Evolutionary conservation across 2,329 filamentous ascomycete genomes (phyloP).

Genomic region (Diaporthe citrichinensis): DNA sequence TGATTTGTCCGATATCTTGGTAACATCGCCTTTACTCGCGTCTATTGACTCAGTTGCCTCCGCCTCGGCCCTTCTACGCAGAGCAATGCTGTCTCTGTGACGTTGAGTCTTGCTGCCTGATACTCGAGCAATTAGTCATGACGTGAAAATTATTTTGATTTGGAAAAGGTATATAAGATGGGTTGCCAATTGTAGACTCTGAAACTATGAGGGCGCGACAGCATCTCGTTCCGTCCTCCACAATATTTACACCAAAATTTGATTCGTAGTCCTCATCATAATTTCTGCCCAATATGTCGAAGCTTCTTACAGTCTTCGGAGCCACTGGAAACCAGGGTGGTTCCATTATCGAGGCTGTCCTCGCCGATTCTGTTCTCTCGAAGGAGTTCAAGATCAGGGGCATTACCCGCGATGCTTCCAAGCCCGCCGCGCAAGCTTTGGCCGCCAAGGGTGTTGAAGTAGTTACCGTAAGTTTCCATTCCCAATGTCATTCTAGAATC

Average conservation of each 20-base stretch:
- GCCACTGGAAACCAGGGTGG: slow-evolving; percentile 65
- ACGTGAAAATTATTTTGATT: not conserved
- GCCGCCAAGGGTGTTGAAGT: slow-evolving; percentile 56
- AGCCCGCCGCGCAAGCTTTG: slow-evolving; percentile 56
- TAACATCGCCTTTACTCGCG: not conserved
- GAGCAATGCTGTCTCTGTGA: not conserved
- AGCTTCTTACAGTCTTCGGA: slow-evolving; percentile 58
- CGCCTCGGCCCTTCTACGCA: not conserved
- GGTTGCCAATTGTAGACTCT: too few species aligned
- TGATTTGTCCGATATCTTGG: not conserved
- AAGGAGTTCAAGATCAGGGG: slow-evolving; percentile 61
- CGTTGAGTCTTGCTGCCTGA: not conserved
- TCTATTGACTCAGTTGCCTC: not conserved
- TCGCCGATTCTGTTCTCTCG: slow-evolving; percentile 61
- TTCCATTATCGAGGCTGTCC: slow-evolving; percentile 60
- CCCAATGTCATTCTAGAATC: too few species aligned
- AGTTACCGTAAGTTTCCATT: too few species aligned
- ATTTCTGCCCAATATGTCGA: slow-evolving; percentile 18
- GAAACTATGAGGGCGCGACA: too few species aligned
- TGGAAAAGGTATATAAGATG: not conserved
- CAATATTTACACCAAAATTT: too few species aligned
- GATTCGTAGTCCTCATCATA: too few species aligned
- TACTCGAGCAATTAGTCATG: not conserved
- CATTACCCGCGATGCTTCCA: slow-evolving; percentile 61
- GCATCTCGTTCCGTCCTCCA: too few species aligned